These are phyloP conservation scores for Uronychia setigera DNA, from an alignment of 73 alveolate genomes.

Conservation along the genomic window DNA sequence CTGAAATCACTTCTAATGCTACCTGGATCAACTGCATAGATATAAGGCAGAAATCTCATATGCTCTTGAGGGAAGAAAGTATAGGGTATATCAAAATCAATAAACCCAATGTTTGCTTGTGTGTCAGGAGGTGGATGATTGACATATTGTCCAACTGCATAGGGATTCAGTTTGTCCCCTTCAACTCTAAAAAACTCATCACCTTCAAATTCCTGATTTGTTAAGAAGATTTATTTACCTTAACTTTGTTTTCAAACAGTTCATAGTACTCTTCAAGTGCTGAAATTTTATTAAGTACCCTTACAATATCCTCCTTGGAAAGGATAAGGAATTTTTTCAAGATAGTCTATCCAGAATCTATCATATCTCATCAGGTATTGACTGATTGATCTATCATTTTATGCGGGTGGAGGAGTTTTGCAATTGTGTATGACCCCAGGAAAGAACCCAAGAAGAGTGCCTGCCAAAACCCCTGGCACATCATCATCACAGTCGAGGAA, in stretches of 20 bases:
- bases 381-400: constrained; percentile 23
- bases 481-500: constrained; percentile 30
- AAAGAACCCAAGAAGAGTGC: constrained; percentile 70
- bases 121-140: constrained; percentile 80
- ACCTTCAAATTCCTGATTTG: not conserved
- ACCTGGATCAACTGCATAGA: constrained; percentile 27
- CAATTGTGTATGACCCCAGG: constrained; percentile 72
- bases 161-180: constrained; percentile 56
- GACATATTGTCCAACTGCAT: constrained; percentile 68
- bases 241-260: too few relatives aligned
- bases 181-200: not conserved
- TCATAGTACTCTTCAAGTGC: too few relatives aligned
- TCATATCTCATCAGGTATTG: constrained; percentile 59
- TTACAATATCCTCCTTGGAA: not conserved
- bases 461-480: constrained; percentile 47
- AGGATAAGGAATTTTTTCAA: constrained; percentile 64
- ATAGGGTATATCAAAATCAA: constrained; percentile 72
- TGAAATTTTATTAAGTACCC: too few relatives aligned
- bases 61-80: constrained; percentile 63
- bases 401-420: constrained; percentile 17
- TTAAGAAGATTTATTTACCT: not conserved
- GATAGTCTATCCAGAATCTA: constrained; percentile 60
- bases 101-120: constrained; percentile 52
- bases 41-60: constrained; percentile 58
- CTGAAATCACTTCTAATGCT: not conserved